These are phyloP conservation scores for Ananas comosus DNA, from an alignment of 176 grass and related monocot species.

Conservation along the genomic window DNA sequence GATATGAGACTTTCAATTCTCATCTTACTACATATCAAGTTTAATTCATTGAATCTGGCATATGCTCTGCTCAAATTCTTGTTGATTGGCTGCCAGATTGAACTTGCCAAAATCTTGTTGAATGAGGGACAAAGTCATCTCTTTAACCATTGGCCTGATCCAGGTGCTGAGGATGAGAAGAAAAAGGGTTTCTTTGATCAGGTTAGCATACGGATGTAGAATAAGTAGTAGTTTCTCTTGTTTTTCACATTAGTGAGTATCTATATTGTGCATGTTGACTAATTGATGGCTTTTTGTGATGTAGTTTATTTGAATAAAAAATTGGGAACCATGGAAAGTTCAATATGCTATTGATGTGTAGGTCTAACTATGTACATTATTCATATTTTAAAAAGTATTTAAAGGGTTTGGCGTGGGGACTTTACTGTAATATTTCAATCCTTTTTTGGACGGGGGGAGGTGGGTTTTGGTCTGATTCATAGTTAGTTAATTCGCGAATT, in stretches of 20 bases:
- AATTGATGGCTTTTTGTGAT: background rate
- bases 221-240: background rate
- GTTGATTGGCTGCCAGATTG: constrained; percentile 30
- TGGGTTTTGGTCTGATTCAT: too few species aligned
- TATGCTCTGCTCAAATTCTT: constrained; percentile 5
- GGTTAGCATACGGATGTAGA: constrained; percentile 29
- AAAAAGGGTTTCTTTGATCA: constrained; percentile 76
- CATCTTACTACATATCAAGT: background rate
- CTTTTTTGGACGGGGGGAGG: too few species aligned
- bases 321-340: background rate
- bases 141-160: constrained; percentile 73
- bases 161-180: constrained; percentile 48
- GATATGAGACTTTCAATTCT: background rate
- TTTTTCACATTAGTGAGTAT: background rate
- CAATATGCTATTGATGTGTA: too few species aligned
- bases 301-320: background rate
- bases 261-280: background rate
- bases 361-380: too few species aligned
- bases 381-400: too few species aligned
- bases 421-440: too few species aligned
- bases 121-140: constrained; percentile 55
- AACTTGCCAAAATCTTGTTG: constrained; percentile 61
- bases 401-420: too few species aligned
- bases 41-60: background rate
- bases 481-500: too few species aligned